phyloP scores from a whole-genome alignment of 2,329 filamentous ascomycete species.

The Diaporthe destruens region DNA sequence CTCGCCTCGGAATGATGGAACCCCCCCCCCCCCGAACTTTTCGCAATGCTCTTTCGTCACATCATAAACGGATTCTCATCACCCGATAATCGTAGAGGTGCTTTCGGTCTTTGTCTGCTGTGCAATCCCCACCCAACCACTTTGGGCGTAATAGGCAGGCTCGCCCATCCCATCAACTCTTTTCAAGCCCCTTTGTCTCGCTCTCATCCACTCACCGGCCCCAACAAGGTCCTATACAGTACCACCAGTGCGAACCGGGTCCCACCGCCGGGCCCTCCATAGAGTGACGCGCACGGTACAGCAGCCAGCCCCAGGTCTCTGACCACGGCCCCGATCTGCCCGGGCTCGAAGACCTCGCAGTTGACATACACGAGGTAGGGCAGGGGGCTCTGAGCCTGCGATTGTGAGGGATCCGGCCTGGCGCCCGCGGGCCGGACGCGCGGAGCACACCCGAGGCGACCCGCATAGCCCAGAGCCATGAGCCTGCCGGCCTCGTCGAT shows the following conservation, averaged over 20 bases:
- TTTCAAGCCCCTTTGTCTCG: not conserved
- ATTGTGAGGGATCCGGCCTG: not conserved
- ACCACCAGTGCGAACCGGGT: conserved; percentile 34
- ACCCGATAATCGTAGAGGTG: not conserved
- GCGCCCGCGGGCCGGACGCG: not conserved
- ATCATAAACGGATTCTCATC: not conserved
- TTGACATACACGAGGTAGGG: conserved; percentile 49
- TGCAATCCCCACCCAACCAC: not conserved
- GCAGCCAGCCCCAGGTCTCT: conserved; percentile 14
- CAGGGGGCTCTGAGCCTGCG: not conserved
- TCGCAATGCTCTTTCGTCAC: not conserved
- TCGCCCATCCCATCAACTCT: not conserved
- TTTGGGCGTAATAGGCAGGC: no score
- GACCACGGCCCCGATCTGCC: conserved; percentile 27
- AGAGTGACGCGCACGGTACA: conserved; percentile 39
- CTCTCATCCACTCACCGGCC: not conserved
- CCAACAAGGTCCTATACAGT: conserved; percentile 35
- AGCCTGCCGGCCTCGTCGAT: not conserved
- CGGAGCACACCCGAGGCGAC: conserved; percentile 10
- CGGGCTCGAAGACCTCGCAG: conserved; percentile 6
- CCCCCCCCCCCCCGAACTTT: not conserved
- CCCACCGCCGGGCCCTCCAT: conserved; percentile 10
- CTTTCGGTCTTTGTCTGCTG: no score
- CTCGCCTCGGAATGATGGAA: not conserved
- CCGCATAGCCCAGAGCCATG: not conserved